A percentile compares a stretch with the other conserved stretches of the same genome.
Evolutionary conservation across 2,329 filamentous ascomycete genomes (phyloP).

Genomic region (Neobulgaria alba): DNA sequence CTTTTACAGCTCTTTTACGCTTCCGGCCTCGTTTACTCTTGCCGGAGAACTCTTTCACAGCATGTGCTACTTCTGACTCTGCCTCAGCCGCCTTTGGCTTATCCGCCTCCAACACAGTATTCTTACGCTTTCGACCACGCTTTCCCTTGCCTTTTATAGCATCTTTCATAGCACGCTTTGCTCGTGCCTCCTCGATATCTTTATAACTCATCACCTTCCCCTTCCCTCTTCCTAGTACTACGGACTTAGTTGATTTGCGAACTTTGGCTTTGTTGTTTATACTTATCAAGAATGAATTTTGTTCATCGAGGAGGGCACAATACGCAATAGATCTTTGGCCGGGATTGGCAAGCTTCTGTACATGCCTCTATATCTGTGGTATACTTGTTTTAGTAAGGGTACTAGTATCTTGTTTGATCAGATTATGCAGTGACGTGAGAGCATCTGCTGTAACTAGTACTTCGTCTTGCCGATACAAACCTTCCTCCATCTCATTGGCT

Average conservation of each 20-base stretch:
- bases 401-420: neutral
- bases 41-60: slow-evolving; percentile 3
- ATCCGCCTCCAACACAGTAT: slow-evolving; percentile 5
- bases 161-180: slow-evolving; percentile 3
- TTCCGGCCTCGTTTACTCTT: slow-evolving; percentile 9
- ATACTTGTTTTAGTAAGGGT: neutral
- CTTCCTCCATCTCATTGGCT: too few species aligned
- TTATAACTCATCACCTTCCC: slow-evolving; percentile 15
- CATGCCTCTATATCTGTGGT: neutral
- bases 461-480: too few species aligned
- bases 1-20: slow-evolving; percentile 7
- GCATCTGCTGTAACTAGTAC: neutral
- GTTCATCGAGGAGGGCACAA: slow-evolving; percentile 7
- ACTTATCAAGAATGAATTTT: slow-evolving; percentile 21
- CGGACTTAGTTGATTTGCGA: slow-evolving; percentile 9
- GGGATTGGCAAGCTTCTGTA: neutral
- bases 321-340: neutral
- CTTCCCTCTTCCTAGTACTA: slow-evolving; percentile 10
- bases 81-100: slow-evolving; percentile 3
- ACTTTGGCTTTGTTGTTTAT: slow-evolving; percentile 13
- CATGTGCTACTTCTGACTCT: slow-evolving; percentile 7
- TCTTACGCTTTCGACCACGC: slow-evolving; percentile 11
- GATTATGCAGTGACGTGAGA: too few species aligned
- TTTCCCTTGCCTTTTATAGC: slow-evolving; percentile 7
- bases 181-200: slow-evolving; percentile 6